phyloP scores from a whole-genome alignment of 2,329 filamentous ascomycete genomes.

The Fusarium incarnatum region DNA sequence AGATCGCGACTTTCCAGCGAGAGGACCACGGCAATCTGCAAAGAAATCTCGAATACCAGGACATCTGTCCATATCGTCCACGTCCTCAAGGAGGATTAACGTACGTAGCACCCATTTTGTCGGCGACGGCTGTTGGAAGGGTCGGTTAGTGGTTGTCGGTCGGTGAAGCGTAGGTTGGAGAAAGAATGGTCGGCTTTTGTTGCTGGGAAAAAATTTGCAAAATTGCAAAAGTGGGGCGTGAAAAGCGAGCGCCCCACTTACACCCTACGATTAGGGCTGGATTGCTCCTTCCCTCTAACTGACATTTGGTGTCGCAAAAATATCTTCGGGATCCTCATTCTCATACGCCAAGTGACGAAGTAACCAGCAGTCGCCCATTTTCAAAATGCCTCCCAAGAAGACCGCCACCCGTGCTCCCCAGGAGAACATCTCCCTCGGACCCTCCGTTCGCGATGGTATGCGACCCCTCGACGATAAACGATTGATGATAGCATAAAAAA shows the following conservation, averaged over 20 bases:
- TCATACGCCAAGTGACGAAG: conserved; percentile 52
- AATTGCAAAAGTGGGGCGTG: conserved; percentile 29
- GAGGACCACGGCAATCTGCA: conserved; percentile 86
- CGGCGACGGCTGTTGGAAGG: conserved; percentile 54
- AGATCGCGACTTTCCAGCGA: conserved; percentile 71
- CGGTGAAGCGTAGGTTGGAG: conserved; percentile 38
- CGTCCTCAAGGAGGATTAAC: conserved; percentile 55
- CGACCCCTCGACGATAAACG: conserved; percentile 11
- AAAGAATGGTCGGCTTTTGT: neutral
- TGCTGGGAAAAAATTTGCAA: conserved; percentile 17
- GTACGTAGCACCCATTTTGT: conserved; percentile 66
- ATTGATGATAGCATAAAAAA: conserved; percentile 3
- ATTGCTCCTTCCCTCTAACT: neutral
- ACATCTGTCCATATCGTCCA: conserved; percentile 52
- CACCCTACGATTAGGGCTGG: conserved; percentile 46
- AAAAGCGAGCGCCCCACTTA: no score
- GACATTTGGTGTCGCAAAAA: conserved; percentile 21
- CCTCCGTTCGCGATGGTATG: conserved; percentile 94
- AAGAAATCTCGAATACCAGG: conserved; percentile 61
- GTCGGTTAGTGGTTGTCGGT: conserved; percentile 56
- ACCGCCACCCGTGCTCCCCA: conserved; percentile 78
- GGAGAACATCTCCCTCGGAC: conserved; percentile 99
- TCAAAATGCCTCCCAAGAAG: conserved; percentile 95
- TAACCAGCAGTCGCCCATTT: conserved; percentile 53
- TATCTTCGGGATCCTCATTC: conserved; percentile 48